Base-by-base conservation (phyloP, 805 yeast genomes). In the Schwanniomyces pseudopolymorphus region DNA sequence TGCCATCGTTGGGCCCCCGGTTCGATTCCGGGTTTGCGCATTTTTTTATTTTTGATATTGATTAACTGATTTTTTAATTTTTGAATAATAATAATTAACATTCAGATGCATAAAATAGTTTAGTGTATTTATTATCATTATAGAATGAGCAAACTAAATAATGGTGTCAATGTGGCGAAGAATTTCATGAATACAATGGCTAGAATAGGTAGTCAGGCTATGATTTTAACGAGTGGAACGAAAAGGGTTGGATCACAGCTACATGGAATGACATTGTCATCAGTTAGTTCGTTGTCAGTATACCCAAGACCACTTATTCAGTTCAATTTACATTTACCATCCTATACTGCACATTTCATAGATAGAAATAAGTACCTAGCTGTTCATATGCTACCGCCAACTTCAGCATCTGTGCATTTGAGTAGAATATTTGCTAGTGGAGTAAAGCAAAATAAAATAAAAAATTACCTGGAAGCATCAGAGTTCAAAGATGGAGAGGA, bases 271-370 rank as follows among this genome's bases (percentile, higher is more conserved):
- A 89, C 97, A 0, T 70, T 92, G 1, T 87, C 96, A 2, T 89
- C 96, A 1, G 88, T 90, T 38, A 80, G 89, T 10, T 90, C 97
- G 1, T 68, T 92, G 11, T 83, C 96, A 0, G 78, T 90, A 24
- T 72, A 77, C 40, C 97, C 97, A 0, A 74, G 73, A 11, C 95
- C 96, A 1, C 66, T 91, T 44, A 58, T 92, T 1, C 94, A 89
- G 57, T 91, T 92, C 70, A 92, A 92, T 61, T 70, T 92, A 33
- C 96, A 88, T 63, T 69, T 83, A 11, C 98, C 98, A 0, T 88
- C 96, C 4, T 76, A 84, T 26, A 91, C 98, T 0, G 84, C 96
- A 0, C 69, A 72, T 5, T 69, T 80, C 9, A 67, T 92, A 22
- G 89, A 87, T 56, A 67, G 72, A n/a, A 61, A 72, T 33, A 72